Conservation (phyloP, 2,329 filamentous ascomycete species). For the Rugonectria rugulosa region DNA sequence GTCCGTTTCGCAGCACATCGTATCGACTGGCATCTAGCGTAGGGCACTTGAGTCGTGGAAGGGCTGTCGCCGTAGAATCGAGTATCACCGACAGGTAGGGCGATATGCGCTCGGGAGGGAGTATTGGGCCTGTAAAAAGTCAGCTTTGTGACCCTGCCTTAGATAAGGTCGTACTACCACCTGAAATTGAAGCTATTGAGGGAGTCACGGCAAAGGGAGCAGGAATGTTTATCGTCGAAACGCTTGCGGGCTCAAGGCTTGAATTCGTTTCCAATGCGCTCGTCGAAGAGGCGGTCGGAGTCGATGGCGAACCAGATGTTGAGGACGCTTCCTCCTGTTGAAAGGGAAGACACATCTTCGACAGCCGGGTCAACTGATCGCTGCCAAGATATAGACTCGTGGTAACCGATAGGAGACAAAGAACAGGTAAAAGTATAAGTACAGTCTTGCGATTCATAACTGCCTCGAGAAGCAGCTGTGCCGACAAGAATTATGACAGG, state of each 20-base stretch:
- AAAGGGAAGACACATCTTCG: conserved; percentile 10
- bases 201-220: no score
- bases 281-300: background rate
- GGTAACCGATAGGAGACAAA: conserved; percentile 21
- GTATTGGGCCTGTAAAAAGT: conserved; percentile 36
- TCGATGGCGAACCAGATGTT: background rate
- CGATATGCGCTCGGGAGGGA: conserved; percentile 17
- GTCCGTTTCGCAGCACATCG: conserved; percentile 30
- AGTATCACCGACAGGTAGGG: conserved; percentile 43
- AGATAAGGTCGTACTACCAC: background rate
- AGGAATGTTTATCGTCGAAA: no score
- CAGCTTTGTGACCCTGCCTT: conserved; percentile 26
- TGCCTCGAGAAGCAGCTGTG: background rate
- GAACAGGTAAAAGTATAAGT: conserved; percentile 15
- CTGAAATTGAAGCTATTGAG: background rate
- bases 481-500: background rate
- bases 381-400: conserved; percentile 28
- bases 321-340: background rate
- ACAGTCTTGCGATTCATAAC: conserved; percentile 22
- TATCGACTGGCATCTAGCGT: conserved; percentile 32
- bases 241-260: background rate
- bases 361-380: conserved; percentile 13
- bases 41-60: conserved; percentile 42
- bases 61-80: conserved; percentile 34
- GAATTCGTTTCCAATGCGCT: no score